Evolutionary conservation across 106 monocot species (phyloP).

Genomic region (Dioscorea alata): DNA sequence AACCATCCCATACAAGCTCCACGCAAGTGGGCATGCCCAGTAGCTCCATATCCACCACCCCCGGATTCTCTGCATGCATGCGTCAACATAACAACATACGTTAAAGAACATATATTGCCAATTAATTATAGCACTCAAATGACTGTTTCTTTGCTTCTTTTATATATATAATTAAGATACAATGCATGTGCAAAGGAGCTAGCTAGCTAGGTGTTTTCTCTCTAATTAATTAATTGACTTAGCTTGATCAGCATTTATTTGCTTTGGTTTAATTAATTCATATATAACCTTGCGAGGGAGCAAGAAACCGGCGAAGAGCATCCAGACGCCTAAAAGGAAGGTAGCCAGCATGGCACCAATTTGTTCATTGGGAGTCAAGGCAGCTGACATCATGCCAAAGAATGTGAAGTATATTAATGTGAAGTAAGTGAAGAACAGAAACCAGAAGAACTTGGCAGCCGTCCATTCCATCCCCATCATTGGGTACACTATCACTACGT

Average conservation of each 20-base stretch:
- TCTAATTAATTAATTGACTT: too few relatives aligned
- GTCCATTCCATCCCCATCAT: slow-evolving; percentile 65
- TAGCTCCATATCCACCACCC: neutral
- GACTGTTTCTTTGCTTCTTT: too few relatives aligned
- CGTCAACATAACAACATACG: neutral
- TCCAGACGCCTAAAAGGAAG: slow-evolving; percentile 64
- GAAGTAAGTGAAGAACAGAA: slow-evolving; percentile 48
- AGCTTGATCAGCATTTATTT: too few relatives aligned
- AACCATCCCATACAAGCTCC: neutral
- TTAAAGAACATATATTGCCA: too few relatives aligned
- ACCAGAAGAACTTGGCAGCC: slow-evolving; percentile 59
- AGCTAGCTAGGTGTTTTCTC: too few relatives aligned
- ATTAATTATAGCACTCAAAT: too few relatives aligned
- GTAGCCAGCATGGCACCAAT: slow-evolving; percentile 62
- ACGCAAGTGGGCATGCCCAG: neutral
- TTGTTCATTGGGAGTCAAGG: slow-evolving; percentile 64
- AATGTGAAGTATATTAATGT: slow-evolving; percentile 64
- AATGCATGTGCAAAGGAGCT: too few relatives aligned
- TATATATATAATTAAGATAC: too few relatives aligned
- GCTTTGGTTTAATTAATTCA: neutral
- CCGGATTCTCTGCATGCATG: neutral
- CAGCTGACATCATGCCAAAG: slow-evolving; percentile 69
- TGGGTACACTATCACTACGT: slow-evolving; percentile 47
- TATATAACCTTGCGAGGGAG: slow-evolving; percentile 46
- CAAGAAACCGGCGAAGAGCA: slow-evolving; percentile 72